These are phyloP conservation scores for Aspergillus costaricaensis DNA, from an alignment of 2,329 filamentous ascomycete genomes.

Conservation along the genomic window DNA sequence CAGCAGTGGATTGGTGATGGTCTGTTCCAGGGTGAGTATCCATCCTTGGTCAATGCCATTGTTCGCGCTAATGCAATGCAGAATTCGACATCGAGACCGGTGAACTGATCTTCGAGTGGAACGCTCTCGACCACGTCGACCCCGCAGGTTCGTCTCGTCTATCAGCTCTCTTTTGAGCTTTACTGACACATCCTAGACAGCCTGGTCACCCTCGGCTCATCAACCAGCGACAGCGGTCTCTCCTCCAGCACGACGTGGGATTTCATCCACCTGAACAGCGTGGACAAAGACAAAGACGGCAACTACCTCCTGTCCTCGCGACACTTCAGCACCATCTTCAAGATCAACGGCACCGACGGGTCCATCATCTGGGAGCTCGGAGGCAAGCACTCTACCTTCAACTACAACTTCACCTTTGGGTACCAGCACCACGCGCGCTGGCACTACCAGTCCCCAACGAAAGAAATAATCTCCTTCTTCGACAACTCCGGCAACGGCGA, in stretches of 20 bases:
- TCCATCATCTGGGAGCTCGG: constrained; percentile 53
- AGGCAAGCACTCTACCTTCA: constrained; percentile 49
- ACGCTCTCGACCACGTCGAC: constrained; percentile 57
- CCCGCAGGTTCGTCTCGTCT: constrained; percentile 46
- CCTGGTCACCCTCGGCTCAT: constrained; percentile 50
- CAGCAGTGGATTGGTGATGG: constrained; percentile 61
- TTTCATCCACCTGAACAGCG: constrained; percentile 54
- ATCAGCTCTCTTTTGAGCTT: constrained; percentile 16
- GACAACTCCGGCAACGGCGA: constrained; percentile 55
- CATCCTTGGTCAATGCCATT: constrained; percentile 23
- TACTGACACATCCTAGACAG: constrained; percentile 38
- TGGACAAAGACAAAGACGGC: constrained; percentile 43
- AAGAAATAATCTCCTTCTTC: constrained; percentile 56
- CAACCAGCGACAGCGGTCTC: constrained; percentile 43
- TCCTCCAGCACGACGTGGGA: constrained; percentile 50
- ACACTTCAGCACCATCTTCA: constrained; percentile 50
- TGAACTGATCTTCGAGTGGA: constrained; percentile 61
- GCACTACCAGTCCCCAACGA: constrained; percentile 43
- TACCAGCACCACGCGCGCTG: constrained; percentile 56
- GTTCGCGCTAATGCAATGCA: constrained; percentile 10
- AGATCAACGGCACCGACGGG: constrained; percentile 49
- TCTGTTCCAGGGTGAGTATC: constrained; percentile 53
- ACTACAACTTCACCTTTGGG: constrained; percentile 49
- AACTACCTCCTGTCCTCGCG: constrained; percentile 54
- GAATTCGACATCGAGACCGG: constrained; percentile 55